A percentile compares a stretch with the other conserved stretches of the same genome.
These are phyloP conservation scores for Russula emetica DNA, from an alignment of 768 basidiomycete species.

Conservation along the genomic window DNA sequence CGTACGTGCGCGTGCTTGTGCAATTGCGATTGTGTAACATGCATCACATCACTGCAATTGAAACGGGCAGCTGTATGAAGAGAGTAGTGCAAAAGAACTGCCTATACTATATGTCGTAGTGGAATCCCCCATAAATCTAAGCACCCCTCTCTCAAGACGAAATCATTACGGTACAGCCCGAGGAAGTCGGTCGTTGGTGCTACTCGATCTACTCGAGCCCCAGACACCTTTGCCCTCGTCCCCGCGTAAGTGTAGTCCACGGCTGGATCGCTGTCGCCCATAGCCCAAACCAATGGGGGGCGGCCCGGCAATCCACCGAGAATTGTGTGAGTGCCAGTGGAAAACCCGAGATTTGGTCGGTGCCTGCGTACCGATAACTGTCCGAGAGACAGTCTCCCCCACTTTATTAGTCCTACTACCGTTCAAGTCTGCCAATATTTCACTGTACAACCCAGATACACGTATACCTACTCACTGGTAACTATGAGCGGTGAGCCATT, in stretches of 20 bases:
- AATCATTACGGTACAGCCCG: too few species aligned
- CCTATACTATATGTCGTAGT: neutral
- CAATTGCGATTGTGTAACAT: conserved; percentile 4
- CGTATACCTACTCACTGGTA: too few species aligned
- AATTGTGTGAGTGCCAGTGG: neutral
- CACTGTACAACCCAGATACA: too few species aligned
- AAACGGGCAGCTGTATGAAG: neutral
- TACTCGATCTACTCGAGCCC: too few species aligned
- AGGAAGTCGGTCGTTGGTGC: too few species aligned
- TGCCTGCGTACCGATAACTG: neutral
- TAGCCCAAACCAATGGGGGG: neutral
- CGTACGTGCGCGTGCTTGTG: conserved; percentile 2
- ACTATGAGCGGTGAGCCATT: too few species aligned
- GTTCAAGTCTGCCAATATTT: too few species aligned
- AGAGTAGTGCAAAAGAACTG: conserved; percentile 5
- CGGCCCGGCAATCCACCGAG: neutral
- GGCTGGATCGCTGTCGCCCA: neutral
- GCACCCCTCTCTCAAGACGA: too few species aligned
- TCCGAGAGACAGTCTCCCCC: neutral
- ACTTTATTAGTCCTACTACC: too few species aligned
- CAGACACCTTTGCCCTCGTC: too few species aligned
- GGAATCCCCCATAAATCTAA: neutral
- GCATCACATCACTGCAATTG: conserved; percentile 1
- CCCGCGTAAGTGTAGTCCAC: neutral
- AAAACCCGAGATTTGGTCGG: neutral